These are phyloP conservation scores for Stephania yunnanensis DNA, from an alignment of 164 flowering plant genomes.

Conservation along the genomic window DNA sequence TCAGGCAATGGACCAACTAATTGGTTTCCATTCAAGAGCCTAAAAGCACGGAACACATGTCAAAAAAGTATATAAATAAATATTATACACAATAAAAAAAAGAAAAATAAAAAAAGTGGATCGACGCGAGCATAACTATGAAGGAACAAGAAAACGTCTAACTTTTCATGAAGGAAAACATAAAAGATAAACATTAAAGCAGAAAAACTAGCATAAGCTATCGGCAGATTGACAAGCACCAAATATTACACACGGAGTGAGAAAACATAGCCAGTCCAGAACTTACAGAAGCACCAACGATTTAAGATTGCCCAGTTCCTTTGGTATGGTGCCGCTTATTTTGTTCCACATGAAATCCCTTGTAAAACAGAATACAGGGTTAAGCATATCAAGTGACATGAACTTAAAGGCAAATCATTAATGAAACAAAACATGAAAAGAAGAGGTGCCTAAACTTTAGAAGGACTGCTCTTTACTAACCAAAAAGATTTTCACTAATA, in stretches of 20 bases:
- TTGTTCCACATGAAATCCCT: constrained; percentile 89
- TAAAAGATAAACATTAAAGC: not conserved
- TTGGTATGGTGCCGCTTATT: constrained; percentile 57
- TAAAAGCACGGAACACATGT: constrained; percentile 19
- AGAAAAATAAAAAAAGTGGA: not conserved
- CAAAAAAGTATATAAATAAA: not conserved
- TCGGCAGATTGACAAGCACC: not conserved
- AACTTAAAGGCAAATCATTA: not conserved
- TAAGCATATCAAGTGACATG: not conserved
- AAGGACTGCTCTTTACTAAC: not conserved
- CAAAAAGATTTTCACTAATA: not conserved
- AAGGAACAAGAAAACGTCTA: not conserved
- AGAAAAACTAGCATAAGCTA: not conserved
- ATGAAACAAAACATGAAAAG: not conserved
- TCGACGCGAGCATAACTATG: not conserved
- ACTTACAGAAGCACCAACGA: constrained; percentile 64
- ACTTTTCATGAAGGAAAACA: not conserved
- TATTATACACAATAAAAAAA: not conserved
- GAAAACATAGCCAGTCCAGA: not conserved
- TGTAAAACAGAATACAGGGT: constrained; percentile 10
- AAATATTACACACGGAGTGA: not conserved
- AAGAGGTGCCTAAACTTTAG: not conserved
- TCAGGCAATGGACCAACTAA: constrained; percentile 73
- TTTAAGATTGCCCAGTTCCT: constrained; percentile 58
- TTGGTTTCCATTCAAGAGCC: constrained; percentile 76